Evolutionary conservation across 2,329 filamentous ascomycete genomes (phyloP), one percentile per base, ranked within the genome.

Genomic region (Fusarium longipes): DNA sequence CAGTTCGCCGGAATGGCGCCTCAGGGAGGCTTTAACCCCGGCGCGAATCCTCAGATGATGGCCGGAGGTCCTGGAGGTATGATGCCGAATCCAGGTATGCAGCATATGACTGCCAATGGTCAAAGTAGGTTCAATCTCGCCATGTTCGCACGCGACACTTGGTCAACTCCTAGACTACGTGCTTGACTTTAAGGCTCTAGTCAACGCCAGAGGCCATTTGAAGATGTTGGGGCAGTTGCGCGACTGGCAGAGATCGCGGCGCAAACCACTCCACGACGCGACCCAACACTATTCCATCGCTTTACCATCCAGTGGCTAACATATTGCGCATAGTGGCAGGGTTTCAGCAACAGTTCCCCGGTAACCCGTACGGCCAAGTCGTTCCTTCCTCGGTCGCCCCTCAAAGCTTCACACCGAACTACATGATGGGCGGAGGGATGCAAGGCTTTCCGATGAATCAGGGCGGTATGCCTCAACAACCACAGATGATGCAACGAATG

Each of bases 11-110:
- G 76, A 71, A 86, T 88, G 84, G 79, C 78, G 53, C 78, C 81
- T 57, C 85, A 86, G 74, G 80, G 78, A 60, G 78, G 76, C 65
- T 87, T 86, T 70, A 80, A 80, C 48, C 82, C 81, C 45, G 82
- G 80, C 67, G 82, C 82, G 51, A 86, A 84, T 68, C 79, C 82
- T 52, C 79, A 85, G 77, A 86, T 88, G 84, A 86, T 86, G 81
- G 78, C 80, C 48, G 82, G 79, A 67, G 83, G 82, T 38, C 82
- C 83, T 78, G 82, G 81, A 77, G 85, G 82, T 73, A 88, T 89
- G 86, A 89, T 89, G 87, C 87, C 86, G 78, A 87, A 83, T 75
- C 77, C 84, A 70, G 83, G 79, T 74, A 86, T 88, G 84, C 82
- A 82, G 67, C 84, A 85, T 75, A 87, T 88, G 84, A 80, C 81